These are phyloP conservation scores for Neurospora sp. DNA, from an alignment of 495 filamentous ascomycete species.

Conservation along the genomic window DNA sequence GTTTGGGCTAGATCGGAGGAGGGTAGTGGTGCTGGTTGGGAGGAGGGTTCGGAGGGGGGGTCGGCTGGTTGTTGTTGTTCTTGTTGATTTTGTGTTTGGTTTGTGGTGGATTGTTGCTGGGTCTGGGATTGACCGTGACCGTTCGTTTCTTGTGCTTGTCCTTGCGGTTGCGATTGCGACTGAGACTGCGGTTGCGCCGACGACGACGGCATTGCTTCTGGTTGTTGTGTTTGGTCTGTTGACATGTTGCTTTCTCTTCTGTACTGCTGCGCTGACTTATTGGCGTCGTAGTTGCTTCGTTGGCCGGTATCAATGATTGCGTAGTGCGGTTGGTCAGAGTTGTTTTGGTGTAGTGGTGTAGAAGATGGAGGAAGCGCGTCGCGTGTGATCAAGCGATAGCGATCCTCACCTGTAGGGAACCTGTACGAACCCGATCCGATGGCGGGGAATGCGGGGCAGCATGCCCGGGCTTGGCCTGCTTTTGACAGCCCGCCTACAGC, in stretches of 20 bases:
- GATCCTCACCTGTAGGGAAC: background rate
- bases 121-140: background rate
- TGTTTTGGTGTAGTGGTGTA: background rate
- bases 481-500: background rate
- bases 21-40: background rate
- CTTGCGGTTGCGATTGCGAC: background rate
- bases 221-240: background rate
- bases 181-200: background rate
- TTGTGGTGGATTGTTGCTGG: slow-evolving; percentile 1
- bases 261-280: background rate
- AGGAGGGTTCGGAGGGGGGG: background rate
- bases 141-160: background rate
- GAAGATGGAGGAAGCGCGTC: background rate
- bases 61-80: background rate
- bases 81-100: slow-evolving; percentile 6
- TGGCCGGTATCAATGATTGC: background rate
- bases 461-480: background rate
- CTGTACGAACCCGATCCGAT: background rate
- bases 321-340: background rate
- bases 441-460: background rate
- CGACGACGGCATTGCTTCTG: background rate
- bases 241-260: background rate
- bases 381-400: background rate
- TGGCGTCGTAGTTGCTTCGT: background rate
- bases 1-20: background rate